Evolutionary conservation across 2,329 filamentous ascomycete genomes (phyloP).

Genomic region (Colletotrichum sp.): DNA sequence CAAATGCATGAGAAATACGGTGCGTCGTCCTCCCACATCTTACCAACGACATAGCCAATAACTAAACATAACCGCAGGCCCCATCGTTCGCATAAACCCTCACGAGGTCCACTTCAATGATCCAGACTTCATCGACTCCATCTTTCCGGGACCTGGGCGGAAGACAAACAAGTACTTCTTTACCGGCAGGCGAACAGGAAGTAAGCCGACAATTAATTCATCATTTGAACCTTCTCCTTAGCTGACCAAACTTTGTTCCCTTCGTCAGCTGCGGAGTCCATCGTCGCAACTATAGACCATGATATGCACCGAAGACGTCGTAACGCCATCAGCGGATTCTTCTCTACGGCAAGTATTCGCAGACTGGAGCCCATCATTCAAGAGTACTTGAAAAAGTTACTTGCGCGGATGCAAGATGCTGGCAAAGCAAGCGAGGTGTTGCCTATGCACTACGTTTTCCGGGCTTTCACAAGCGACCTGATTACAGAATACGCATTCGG

Average conservation of each 20-base stretch:
- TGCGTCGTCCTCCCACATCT: not conserved
- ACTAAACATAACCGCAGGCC: not conserved
- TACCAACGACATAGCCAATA: not conserved
- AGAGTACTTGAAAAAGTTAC: not conserved
- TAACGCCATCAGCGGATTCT: slow-evolving; percentile 37
- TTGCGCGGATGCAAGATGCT: not conserved
- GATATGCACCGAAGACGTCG: slow-evolving; percentile 42
- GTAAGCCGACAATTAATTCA: not conserved
- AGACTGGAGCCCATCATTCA: not conserved
- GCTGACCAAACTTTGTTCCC: not conserved
- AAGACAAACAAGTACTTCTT: slow-evolving; percentile 27
- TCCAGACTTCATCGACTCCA: slow-evolving; percentile 26
- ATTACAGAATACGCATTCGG: not conserved
- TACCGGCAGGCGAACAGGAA: slow-evolving; percentile 32
- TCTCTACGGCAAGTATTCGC: slow-evolving; percentile 28
- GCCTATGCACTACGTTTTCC: not conserved
- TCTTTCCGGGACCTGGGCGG: slow-evolving; percentile 25
- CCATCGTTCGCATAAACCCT: not conserved
- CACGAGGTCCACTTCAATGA: not conserved
- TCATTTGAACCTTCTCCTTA: not conserved
- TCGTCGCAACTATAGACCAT: not conserved
- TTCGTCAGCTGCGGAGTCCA: slow-evolving; percentile 38
- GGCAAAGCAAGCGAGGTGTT: not conserved
- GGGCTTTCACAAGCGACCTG: not conserved
- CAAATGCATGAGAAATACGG: not conserved